Evolutionary conservation across 2,329 filamentous ascomycete genomes (phyloP).

Genomic region (Neurospora sp.): DNA sequence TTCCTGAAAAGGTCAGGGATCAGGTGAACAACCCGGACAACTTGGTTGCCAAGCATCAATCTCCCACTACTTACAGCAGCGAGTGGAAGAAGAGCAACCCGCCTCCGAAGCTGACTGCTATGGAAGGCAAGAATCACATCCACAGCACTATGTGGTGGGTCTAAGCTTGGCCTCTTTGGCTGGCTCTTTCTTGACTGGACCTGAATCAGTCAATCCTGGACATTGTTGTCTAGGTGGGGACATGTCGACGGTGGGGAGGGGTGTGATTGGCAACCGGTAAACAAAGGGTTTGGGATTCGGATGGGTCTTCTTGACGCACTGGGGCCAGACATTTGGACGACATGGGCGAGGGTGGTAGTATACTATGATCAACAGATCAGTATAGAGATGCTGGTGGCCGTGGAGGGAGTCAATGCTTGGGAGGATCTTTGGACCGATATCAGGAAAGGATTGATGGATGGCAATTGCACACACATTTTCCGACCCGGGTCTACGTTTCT

Average conservation of each 20-base stretch:
- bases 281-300: neutral
- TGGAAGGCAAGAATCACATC: constrained; percentile 19
- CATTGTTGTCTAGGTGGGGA: neutral
- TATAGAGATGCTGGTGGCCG: neutral
- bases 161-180: constrained; percentile 13
- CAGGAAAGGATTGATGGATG: neutral
- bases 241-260: neutral
- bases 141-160: constrained; percentile 36
- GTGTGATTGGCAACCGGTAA: neutral
- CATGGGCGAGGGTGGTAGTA: neutral
- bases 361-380: neutral
- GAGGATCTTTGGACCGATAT: neutral
- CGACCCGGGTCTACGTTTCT: neutral
- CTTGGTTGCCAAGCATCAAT: constrained; percentile 19
- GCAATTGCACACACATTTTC: neutral
- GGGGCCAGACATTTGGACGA: neutral
- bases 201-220: neutral
- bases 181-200: neutral
- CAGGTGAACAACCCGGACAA: constrained; percentile 32
- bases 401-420: neutral
- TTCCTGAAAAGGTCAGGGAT: constrained; percentile 34
- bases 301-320: neutral
- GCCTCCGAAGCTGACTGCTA: constrained; percentile 9
- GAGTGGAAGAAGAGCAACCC: constrained; percentile 10
- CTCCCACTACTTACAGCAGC: constrained; percentile 13